Conservation (phyloP, 768 basidiomycete species). For the Hygrocybe coccinea region DNA sequence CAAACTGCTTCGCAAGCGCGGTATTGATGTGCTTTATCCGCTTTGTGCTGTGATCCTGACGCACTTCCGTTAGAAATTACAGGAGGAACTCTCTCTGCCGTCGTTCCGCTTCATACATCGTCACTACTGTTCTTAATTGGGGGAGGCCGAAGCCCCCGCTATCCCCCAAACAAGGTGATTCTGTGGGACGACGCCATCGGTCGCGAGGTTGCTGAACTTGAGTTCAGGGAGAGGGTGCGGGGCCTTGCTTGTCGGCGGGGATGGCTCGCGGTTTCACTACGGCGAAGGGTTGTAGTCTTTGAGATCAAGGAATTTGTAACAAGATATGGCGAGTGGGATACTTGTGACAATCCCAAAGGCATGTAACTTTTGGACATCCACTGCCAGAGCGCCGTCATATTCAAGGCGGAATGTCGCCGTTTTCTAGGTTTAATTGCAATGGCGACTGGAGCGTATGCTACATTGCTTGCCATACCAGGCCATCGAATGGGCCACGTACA, state of each 20-base stretch:
- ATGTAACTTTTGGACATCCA: constrained; percentile 20
- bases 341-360: constrained; percentile 83
- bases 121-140: constrained; percentile 84
- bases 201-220: constrained; percentile 81
- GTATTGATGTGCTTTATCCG: constrained; percentile 37
- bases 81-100: constrained; percentile 73
- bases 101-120: constrained; percentile 73
- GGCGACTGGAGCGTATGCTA: constrained; percentile 71
- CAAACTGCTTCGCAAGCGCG: constrained; percentile 74
- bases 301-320: constrained; percentile 58
- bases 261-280: constrained; percentile 79
- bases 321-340: constrained; percentile 77
- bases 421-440: constrained; percentile 66
- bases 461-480: constrained; percentile 81
- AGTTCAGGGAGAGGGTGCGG: constrained; percentile 80
- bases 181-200: constrained; percentile 79
- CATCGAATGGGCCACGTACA: constrained; percentile 86
- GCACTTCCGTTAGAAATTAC: constrained; percentile 51
- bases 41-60: constrained; percentile 13
- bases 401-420: neutral
- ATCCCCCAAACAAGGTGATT: constrained; percentile 88
- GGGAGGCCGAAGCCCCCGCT: constrained; percentile 81
- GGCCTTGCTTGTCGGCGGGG: constrained; percentile 76
- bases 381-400: constrained; percentile 1
- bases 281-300: constrained; percentile 75